phyloP scores from a whole-genome alignment of 2,329 filamentous ascomycete genomes.

The Blastomyces silverae region DNA sequence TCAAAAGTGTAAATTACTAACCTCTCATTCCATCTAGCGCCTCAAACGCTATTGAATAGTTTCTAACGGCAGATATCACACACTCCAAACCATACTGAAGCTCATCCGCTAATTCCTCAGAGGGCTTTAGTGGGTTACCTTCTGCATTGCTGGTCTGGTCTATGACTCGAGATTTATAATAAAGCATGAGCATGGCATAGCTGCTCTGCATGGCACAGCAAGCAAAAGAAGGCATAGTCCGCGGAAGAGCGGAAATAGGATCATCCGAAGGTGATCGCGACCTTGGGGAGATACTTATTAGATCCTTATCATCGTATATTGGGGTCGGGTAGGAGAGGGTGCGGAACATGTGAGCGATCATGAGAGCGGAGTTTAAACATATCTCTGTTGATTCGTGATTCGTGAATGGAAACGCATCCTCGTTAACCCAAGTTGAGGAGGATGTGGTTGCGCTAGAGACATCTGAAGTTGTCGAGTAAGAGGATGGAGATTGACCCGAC shows the following conservation, averaged over 20 bases:
- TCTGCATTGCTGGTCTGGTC: conserved; percentile 27
- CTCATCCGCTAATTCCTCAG: conserved; percentile 33
- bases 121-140: conserved; percentile 21
- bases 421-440: conserved; percentile 25
- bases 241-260: conserved; percentile 27
- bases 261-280: conserved; percentile 14
- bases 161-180: conserved; percentile 38
- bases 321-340: conserved; percentile 36
- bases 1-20: conserved; percentile 20
- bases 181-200: conserved; percentile 44
- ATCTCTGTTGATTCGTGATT: conserved; percentile 38
- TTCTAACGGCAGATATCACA: conserved; percentile 34
- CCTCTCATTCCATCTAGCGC: conserved; percentile 42
- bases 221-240: conserved; percentile 44
- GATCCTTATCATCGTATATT: conserved; percentile 21
- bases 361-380: conserved; percentile 37
- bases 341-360: conserved; percentile 40
- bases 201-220: conserved; percentile 45
- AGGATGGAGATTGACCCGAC: conserved; percentile 31
- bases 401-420: conserved; percentile 37
- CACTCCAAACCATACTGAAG: conserved; percentile 35
- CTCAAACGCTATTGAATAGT: conserved; percentile 40
- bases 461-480: conserved; percentile 28
- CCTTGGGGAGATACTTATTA: conserved; percentile 6
- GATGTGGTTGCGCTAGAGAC: conserved; percentile 13